Base-by-base conservation (phyloP, 352 stramenopile genomes). In the Globisporangium middletonii region DNA sequence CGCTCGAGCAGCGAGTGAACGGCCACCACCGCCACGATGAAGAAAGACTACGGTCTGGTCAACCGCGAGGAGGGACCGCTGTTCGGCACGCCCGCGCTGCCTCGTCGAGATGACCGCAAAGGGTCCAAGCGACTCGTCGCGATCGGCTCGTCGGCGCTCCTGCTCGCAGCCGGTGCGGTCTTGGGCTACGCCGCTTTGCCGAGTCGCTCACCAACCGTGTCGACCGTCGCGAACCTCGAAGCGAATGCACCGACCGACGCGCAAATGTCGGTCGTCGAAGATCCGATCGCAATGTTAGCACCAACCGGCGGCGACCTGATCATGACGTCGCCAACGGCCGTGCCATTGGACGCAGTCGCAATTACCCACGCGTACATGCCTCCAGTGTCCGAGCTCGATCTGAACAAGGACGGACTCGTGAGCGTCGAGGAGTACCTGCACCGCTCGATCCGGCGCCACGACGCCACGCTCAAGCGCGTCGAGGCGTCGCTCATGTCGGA, bases 401-500 rank as follows among this genome's bases (percentile, higher is more conserved):
- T 57, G 35, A 45, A 65, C 38, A 26, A 28, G 4, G 19, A 65
- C 43, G 59, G 47, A 3, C 46, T 42, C 23, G 41, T 65, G 19
- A 61, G 35, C 41, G 55, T 45, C 18, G 53, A 60, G 27, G 59
- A 65, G 59, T 65, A 61, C 27, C 28, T 56, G 38, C 28, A 46
- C 26, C 53, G 55, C 19, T 16, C 59, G 12, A 59, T 50, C 7
- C 19, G 16, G 38, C 38, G 53, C 9, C 59, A 53, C 5, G 52
- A 61, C n/a, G 26, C 11, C 1, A 50, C 44, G 0, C 37, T 65
- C 23, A 26, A 50, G 12, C 53, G 59, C 6, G 50, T 65, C 18
- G 23, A 50, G 12, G 26, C 12, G 7, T 61, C 53, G 12, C 16
- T 35, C 9, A 16, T 61, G 35, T 65, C 59, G 23, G 19, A 8